Conservation (phyloP, 1,139 yeast genomes). For the Hansenula anomala region DNA sequence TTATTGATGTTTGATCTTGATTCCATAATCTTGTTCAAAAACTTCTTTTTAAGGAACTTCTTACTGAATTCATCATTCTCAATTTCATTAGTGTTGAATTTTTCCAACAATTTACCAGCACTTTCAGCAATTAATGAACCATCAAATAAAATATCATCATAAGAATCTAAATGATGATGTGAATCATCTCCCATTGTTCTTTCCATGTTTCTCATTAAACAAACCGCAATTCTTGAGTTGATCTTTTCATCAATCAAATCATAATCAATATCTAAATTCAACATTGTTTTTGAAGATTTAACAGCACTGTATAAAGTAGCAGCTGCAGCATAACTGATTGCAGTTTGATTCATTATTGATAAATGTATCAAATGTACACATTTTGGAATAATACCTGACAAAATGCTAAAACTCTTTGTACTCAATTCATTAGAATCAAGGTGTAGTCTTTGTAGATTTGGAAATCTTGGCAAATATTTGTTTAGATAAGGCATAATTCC, state of each 20-base stretch:
- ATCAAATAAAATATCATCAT: slow-evolving; percentile 48
- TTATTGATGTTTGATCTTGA: slow-evolving; percentile 54
- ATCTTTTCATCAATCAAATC: slow-evolving; percentile 64
- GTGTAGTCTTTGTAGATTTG: slow-evolving; percentile 66
- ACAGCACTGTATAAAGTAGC: slow-evolving; percentile 71
- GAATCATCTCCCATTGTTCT: slow-evolving; percentile 41
- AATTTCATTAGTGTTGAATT: slow-evolving; percentile 22
- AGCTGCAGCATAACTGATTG: slow-evolving; percentile 52
- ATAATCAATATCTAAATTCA: slow-evolving; percentile 69
- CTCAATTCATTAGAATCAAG: slow-evolving; percentile 69
- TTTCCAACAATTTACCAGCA: slow-evolving; percentile 53
- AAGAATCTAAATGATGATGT: slow-evolving; percentile 22
- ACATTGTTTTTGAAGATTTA: slow-evolving; percentile 56
- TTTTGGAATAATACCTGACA: slow-evolving; percentile 66
- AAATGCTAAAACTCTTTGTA: slow-evolving; percentile 56
- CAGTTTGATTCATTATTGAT: slow-evolving; percentile 62
- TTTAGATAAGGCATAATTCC: slow-evolving; percentile 57
- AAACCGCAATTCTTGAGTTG: slow-evolving; percentile 73
- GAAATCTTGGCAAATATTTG: slow-evolving; percentile 60
- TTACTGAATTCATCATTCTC: slow-evolving; percentile 32
- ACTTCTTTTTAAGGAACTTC: slow-evolving; percentile 35
- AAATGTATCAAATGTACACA: slow-evolving; percentile 72
- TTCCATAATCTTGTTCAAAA: slow-evolving; percentile 46
- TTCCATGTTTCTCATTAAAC: slow-evolving; percentile 82
- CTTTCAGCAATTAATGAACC: slow-evolving; percentile 59